Evolutionary conservation across 2,329 filamentous ascomycete species (phyloP).

Genomic region (Pyrenochaeta sp.): DNA sequence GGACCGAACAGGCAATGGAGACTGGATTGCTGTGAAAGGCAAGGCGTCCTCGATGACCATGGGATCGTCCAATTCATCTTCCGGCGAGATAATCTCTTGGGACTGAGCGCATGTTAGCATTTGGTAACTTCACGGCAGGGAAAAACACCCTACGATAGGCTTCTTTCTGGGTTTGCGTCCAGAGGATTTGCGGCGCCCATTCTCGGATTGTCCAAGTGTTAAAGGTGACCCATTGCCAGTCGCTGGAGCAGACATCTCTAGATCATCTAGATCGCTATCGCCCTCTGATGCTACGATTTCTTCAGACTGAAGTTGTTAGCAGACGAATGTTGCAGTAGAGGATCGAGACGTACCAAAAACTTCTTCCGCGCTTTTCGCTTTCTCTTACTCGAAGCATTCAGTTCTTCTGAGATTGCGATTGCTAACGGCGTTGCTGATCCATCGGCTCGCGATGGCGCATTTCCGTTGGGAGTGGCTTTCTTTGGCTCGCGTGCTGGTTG

Average conservation of each 20-base stretch:
- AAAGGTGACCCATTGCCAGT: slow-evolving; percentile 17
- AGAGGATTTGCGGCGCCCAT: slow-evolving; percentile 34
- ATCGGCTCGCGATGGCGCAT: slow-evolving; percentile 20
- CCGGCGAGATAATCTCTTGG: slow-evolving; percentile 37
- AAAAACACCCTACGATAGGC: slow-evolving; percentile 33
- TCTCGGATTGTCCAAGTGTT: slow-evolving; percentile 18
- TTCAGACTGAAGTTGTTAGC: slow-evolving; percentile 34
- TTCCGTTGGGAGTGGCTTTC: slow-evolving; percentile 33
- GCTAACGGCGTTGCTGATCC: slow-evolving; percentile 24
- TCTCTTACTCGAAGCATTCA: slow-evolving; percentile 34
- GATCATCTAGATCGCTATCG: slow-evolving; percentile 26
- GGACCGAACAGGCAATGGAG: slow-evolving; percentile 32
- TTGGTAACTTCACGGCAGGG: neutral
- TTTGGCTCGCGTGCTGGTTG: slow-evolving; percentile 31
- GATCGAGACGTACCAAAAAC: slow-evolving; percentile 29
- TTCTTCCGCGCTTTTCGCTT: slow-evolving; percentile 38
- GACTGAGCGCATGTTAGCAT: slow-evolving; percentile 25
- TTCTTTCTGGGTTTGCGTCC: slow-evolving; percentile 38
- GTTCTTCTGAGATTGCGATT: slow-evolving; percentile 25
- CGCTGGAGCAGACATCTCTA: slow-evolving; percentile 8
- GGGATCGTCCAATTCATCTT: slow-evolving; percentile 37
- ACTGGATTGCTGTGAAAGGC: slow-evolving; percentile 19
- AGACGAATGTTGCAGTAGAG: neutral
- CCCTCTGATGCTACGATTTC: slow-evolving; percentile 40
- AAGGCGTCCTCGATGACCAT: slow-evolving; percentile 24